Evolutionary conservation across 208 protist genomes (phyloP), one percentile per base, ranked within the genome.

Genomic region (Wallacemonas sp.): DNA sequence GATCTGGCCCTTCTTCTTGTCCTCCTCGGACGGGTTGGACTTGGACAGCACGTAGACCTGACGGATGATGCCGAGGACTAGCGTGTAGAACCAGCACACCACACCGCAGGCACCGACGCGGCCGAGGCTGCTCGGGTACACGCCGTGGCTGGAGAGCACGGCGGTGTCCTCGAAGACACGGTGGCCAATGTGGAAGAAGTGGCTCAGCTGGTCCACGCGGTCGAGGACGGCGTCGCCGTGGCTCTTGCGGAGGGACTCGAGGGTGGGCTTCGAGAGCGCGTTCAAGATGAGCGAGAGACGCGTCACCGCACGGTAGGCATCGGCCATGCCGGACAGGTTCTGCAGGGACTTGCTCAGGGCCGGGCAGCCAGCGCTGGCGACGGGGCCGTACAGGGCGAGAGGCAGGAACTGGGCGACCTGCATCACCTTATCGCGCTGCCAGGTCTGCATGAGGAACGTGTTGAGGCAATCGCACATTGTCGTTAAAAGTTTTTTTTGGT

Each of bases 361-460:
- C 18, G 70, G 57, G 72, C 72, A 82, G 52, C 86, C 85, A 70
- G 81, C 69, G 52, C 61, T 67, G n/a, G 57, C 31, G 45, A 77
- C 82, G 57, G 83, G 84, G 20, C 81, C 87, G 61, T 77, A 79
- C 39, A 93, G 79, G 20, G 73, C 69, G 72, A 93, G 67, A 4
- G 90, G 85, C 42, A 92, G 79, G 77, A 96, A 96, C 79, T 96
- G 87, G 48, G 83, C 81, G 61, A 93, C 86, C 39, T 84, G 87
- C 83, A 96, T 93, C 61, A 96, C 84, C 86, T 93, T 92, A 61
- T 96, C 90, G 73, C 85, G 86, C 79, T 93, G 79, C 64, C 87
- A 79, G 45, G 85, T 89, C 70, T 82, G 67, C 49, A 38, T 74
- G 49, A 96, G 72, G 80, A 91, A 95, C 64, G 57, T 54, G 65